Evolutionary conservation across 2,329 filamentous ascomycete species (phyloP), one percentile per base, ranked within the genome.

Genomic region (Penicillium sp.): DNA sequence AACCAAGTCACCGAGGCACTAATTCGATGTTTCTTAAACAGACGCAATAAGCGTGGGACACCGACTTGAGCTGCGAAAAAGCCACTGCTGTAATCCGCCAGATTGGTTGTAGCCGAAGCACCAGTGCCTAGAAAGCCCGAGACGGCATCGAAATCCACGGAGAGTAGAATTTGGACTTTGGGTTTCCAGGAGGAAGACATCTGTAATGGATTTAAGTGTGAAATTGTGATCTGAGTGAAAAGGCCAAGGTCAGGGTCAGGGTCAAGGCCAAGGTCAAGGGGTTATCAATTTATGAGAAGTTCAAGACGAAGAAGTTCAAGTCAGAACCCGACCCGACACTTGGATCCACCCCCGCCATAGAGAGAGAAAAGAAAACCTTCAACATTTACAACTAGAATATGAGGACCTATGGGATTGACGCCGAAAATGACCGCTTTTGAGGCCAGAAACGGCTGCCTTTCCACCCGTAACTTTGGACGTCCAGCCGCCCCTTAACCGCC

Each of bases 41-140:
- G 72, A 45, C 78, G 80, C 10, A 86, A 72, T 2, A 86, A 75
- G 10, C 83, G 78, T 0, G 80, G 80, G 0, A 84, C 83, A 35
- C 83, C 83, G n/a, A 85, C 82, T 54, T 79, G 76, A 1, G 79
- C 83, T 44, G 79, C 78, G 69, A 86, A 84, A 67, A 83, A 81
- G 9, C 83, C 83, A 4, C 79, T 73, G 19, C 77, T 81, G 67
- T 83, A 84, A 68, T 86, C 83, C 19, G 83, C 76, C 13, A 85
- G 78, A 65, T 85, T 86, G 53, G 78, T 77, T 4, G 79, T 76
- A 53, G 79, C 77, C 31, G 76, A 73, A 13, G 64, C 70, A 53
- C 82, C 83, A 5, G 84, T 86, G 17, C 84, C 84, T 4, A 86
- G 75, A 77, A 82, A 86, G 50, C 83, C 83, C 0, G 82, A 83